Evolutionary conservation across 1,139 yeast genomes (phyloP), one percentile per base, ranked within the genome.

Genomic region (Yamadazyma atmosphaerica): DNA sequence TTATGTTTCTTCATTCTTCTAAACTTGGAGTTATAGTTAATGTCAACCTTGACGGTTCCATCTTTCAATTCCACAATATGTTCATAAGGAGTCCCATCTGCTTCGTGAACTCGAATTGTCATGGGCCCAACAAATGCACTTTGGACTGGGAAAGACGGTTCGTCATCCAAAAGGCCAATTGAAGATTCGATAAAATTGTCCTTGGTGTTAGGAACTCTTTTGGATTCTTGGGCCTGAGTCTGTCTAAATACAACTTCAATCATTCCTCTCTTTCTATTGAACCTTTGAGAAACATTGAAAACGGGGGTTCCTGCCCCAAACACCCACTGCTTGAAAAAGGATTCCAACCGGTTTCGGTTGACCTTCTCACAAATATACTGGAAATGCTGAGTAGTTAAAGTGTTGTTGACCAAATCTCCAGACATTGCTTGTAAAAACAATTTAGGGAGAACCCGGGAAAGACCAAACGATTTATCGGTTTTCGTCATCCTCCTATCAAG

Each of bases 71-170:
- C 95, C 16, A 94, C 96, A 34, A 94, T 92, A 58, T 94, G 99
- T 55, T 94, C 99, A 55, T 94, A 92, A 0, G 99, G 98, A 0
- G 98, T 88, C n/a, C 98, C 98, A 60, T 94, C 98, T 0, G 97
- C 95, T 58, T 94, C 99, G 57, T 94, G 98, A 32, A 94, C 90
- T 54, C 98, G 72, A 30, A 94, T 86, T 0, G 98, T 94, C 86
- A 94, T 88, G 0, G 98, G 97, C 0, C 99, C 99, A 0, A 86
- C 75, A 50, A 87, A 87, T 1, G 81, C 74, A 3, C 76, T 67
- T 36, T 76, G 77, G 9, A 65, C 60, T 1, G 65, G 61, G 46
- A 61, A 55, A 1, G 53, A 38, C 1, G 71, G 70, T 38, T 71
- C 75, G 32, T 64, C 64, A 34, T 72, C 73, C 44, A 65, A 47